Evolutionary conservation across 106 monocot species (phyloP).

Genomic region (Dendrobium chrysotoxum): DNA sequence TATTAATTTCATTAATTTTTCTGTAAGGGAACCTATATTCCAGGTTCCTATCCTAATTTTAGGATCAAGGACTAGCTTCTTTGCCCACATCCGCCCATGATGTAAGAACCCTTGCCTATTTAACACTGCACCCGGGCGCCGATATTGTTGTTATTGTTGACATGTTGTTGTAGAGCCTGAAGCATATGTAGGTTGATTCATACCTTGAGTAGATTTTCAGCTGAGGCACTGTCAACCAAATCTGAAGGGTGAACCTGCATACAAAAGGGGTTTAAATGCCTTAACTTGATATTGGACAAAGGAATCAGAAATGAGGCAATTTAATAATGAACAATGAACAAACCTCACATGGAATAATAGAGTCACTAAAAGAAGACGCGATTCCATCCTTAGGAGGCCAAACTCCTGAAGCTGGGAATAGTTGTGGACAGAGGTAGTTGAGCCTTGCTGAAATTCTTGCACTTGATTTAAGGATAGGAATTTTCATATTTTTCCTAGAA

Average conservation of each 20-base stretch:
- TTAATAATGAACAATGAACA: conserved; percentile 20
- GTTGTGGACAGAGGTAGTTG: conserved; percentile 78
- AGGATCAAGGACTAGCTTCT: no score
- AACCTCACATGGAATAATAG: conserved; percentile 53
- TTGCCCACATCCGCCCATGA: no score
- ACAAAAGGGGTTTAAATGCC: not conserved
- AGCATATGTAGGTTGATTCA: not conserved
- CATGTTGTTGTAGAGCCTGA: not conserved
- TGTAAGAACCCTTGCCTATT: no score
- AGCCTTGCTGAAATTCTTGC: conserved; percentile 77
- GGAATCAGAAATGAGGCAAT: conserved; percentile 5
- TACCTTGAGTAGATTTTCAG: conserved; percentile 96
- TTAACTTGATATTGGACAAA: not conserved
- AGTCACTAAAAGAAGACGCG: conserved; percentile 1
- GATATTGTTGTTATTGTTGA: no score
- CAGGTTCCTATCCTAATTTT: no score
- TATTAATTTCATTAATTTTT: no score
- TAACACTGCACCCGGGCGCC: no score
- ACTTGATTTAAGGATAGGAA: conserved; percentile 89
- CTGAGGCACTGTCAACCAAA: conserved; percentile 35
- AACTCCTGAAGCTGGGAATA: conserved; percentile 71
- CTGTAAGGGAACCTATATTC: no score
- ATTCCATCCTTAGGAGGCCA: conserved; percentile 21
- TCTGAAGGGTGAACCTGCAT: conserved; percentile 36
- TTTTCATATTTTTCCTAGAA: conserved; percentile 71